Conservation (phyloP, 352 stramenopile genomes). For the Phytophthora palmivora region DNA sequence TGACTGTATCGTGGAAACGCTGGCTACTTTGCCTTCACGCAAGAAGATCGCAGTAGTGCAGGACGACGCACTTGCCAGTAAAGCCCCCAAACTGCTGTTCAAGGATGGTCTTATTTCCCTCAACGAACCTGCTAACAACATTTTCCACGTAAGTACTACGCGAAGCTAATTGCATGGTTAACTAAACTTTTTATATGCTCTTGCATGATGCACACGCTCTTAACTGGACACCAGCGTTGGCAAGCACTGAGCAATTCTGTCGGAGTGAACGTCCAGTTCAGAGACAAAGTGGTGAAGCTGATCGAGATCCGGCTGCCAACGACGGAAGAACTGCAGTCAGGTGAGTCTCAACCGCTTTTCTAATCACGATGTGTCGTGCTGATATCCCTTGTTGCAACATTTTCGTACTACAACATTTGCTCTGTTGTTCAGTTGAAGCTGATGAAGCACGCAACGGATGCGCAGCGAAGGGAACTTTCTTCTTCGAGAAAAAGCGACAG, state of each 20-base stretch:
- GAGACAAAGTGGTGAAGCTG: conserved; percentile 74
- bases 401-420: background rate
- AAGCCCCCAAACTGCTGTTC: conserved; percentile 74
- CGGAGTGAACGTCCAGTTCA: conserved; percentile 70
- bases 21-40: conserved; percentile 50
- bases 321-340: conserved; percentile 43
- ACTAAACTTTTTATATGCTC: too few species aligned
- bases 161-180: too few species aligned
- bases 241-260: conserved; percentile 82
- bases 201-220: too few species aligned
- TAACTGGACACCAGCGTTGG: too few species aligned
- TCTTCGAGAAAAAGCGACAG: conserved; percentile 80
- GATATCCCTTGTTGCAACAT: background rate
- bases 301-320: conserved; percentile 62
- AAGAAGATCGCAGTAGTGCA: conserved; percentile 63
- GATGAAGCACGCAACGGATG: conserved; percentile 24
- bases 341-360: conserved; percentile 26
- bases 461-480: conserved; percentile 50
- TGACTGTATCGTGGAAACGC: conserved; percentile 73
- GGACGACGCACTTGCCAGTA: conserved; percentile 58
- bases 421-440: conserved; percentile 24
- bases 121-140: conserved; percentile 49
- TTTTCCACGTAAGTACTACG: conserved; percentile 60
- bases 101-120: conserved; percentile 67
- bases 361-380: background rate